Percentiles rank a stretch among this genome's conserved stretches.
These are phyloP conservation scores for Sugiyamaella paludigena DNA, from an alignment of 1,139 yeast species.

Conservation along the genomic window DNA sequence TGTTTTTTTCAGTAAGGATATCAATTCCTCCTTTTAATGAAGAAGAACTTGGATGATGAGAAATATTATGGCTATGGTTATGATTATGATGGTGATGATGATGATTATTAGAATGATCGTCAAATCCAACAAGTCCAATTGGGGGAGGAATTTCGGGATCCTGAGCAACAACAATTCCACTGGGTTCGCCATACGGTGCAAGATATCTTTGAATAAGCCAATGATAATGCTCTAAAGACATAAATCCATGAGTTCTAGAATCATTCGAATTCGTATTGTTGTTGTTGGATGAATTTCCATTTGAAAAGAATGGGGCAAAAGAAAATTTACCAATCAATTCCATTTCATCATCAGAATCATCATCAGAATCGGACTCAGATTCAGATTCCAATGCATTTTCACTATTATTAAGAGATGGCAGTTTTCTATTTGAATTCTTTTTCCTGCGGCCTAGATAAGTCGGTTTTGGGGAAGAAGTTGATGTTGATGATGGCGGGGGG, in stretches of 20 bases:
- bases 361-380: slow-evolving; percentile 21
- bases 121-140: slow-evolving; percentile 46
- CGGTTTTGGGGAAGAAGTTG: not conserved
- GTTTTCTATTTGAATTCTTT: slow-evolving; percentile 11
- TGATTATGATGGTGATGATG: too few species aligned
- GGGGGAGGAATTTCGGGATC: slow-evolving; percentile 50
- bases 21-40: too few species aligned
- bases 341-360: slow-evolving; percentile 32
- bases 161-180: slow-evolving; percentile 52
- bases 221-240: slow-evolving; percentile 28
- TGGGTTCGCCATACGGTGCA: slow-evolving; percentile 46
- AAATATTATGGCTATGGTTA: too few species aligned
- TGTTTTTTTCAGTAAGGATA: slow-evolving; percentile 13
- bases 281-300: not conserved
- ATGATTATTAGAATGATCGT: not conserved
- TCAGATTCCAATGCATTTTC: not conserved
- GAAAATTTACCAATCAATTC: slow-evolving; percentile 37
- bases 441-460: slow-evolving; percentile 7
- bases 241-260: slow-evolving; percentile 16
- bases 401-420: not conserved
- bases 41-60: too few species aligned
- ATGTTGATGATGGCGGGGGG: not conserved
- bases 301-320: slow-evolving; percentile 15
- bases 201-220: slow-evolving; percentile 28
- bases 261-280: slow-evolving; percentile 1